phyloP scores from a whole-genome alignment of 2,329 filamentous ascomycete species.

The Colletotrichum sp. region DNA sequence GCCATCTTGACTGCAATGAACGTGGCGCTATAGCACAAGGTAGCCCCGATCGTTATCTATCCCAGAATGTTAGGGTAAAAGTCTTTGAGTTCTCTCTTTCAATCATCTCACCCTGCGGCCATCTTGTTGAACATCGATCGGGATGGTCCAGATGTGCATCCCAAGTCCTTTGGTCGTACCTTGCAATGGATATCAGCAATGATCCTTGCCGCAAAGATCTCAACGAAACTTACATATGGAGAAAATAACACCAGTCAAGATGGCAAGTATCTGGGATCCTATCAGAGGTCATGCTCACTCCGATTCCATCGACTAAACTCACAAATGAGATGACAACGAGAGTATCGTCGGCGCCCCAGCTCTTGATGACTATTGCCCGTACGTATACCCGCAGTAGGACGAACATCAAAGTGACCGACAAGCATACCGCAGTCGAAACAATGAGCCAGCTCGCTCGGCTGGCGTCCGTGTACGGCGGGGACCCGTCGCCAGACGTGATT shows the following conservation, averaged over 20 bases:
- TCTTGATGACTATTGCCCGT: not conserved
- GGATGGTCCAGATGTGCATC: not conserved
- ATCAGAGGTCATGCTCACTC: not conserved
- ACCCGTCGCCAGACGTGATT: not conserved
- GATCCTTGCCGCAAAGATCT: fast-evolving
- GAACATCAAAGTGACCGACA: not conserved
- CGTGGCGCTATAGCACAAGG: not conserved
- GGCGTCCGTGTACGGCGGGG: not conserved
- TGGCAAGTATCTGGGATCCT: not conserved
- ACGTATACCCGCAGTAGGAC: conserved; percentile 1
- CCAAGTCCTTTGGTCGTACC: not conserved
- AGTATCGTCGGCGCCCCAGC: conserved; percentile 11
- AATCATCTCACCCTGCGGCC: not conserved
- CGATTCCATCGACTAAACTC: not conserved
- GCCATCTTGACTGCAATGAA: conserved; percentile 13
- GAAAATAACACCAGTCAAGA: not conserved
- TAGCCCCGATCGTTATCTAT: not conserved
- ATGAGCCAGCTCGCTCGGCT: not conserved
- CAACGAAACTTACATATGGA: not conserved
- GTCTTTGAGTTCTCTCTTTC: not conserved
- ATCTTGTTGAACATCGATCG: not conserved
- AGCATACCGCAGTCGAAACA: not conserved
- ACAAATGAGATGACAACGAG: not conserved
- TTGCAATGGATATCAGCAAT: not conserved
- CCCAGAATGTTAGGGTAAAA: not conserved